Evolutionary conservation across 2,329 filamentous ascomycete genomes (phyloP).

Genomic region (Cladosporium sp.): DNA sequence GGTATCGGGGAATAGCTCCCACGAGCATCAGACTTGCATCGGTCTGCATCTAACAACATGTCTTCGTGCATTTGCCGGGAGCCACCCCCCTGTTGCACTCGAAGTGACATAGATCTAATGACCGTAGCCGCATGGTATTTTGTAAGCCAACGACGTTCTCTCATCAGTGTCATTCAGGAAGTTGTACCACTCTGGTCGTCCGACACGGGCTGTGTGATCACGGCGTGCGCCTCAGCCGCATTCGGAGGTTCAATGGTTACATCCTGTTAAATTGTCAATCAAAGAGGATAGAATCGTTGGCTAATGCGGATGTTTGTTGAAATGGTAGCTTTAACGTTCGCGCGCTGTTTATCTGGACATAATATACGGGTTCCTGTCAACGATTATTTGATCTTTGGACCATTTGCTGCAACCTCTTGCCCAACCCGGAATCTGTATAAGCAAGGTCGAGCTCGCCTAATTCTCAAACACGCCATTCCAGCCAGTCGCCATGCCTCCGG

Average conservation of each 20-base stretch:
- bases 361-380: background rate
- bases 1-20: background rate
- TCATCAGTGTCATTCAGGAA: background rate
- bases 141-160: background rate
- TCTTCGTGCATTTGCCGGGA: background rate
- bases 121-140: background rate
- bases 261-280: background rate
- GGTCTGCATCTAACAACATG: background rate
- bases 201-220: background rate
- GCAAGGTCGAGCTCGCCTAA: background rate
- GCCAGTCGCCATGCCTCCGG: background rate
- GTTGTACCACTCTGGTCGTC: background rate
- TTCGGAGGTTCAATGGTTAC: background rate
- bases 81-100: background rate
- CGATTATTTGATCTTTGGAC: too few species aligned
- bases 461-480: background rate
- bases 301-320: background rate
- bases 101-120: background rate
- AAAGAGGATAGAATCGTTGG: background rate
- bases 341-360: background rate
- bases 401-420: background rate
- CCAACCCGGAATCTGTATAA: background rate
- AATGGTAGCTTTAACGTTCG: background rate
- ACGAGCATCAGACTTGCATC: background rate
- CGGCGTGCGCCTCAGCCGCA: background rate